Conservation (phyloP, 2,329 filamentous ascomycete species). For the Neonectria ditissima region DNA sequence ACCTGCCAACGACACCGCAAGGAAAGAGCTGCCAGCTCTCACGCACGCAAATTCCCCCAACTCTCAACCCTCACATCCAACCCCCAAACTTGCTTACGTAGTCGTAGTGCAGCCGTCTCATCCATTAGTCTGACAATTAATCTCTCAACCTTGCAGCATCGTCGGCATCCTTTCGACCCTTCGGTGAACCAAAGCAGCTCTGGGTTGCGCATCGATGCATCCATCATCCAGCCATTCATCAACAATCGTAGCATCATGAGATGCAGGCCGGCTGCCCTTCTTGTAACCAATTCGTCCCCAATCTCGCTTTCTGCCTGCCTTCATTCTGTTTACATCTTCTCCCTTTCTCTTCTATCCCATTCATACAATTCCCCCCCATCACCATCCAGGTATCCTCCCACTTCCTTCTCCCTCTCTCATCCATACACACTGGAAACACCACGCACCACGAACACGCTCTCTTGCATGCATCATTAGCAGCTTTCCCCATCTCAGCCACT, state of each 20-base stretch:
- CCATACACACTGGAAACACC: too few relatives aligned
- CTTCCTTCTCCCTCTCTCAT: neutral
- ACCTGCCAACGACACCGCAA: neutral
- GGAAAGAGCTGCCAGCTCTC: neutral
- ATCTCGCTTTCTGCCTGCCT: neutral
- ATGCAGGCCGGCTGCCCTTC: neutral
- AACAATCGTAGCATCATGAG: conserved; percentile 5
- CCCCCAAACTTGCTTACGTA: neutral
- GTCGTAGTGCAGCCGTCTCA: neutral
- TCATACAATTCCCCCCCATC: neutral
- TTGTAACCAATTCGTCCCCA: conserved; percentile 19
- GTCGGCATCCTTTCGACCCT: neutral
- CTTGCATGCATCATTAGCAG: neutral
- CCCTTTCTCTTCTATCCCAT: neutral
- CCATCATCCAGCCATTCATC: neutral
- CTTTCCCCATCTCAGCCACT: neutral
- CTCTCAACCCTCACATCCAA: neutral
- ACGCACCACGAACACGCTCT: too few relatives aligned
- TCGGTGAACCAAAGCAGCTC: conserved; percentile 20
- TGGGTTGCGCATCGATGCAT: conserved; percentile 6
- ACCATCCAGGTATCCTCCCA: neutral
- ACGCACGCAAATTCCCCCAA: neutral
- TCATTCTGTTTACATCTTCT: neutral
- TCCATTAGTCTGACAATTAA: conserved; percentile 7
- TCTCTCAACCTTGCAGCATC: conserved; percentile 4